Conservation (phyloP, 495 filamentous ascomycete genomes). For the Peziza echinospora region DNA sequence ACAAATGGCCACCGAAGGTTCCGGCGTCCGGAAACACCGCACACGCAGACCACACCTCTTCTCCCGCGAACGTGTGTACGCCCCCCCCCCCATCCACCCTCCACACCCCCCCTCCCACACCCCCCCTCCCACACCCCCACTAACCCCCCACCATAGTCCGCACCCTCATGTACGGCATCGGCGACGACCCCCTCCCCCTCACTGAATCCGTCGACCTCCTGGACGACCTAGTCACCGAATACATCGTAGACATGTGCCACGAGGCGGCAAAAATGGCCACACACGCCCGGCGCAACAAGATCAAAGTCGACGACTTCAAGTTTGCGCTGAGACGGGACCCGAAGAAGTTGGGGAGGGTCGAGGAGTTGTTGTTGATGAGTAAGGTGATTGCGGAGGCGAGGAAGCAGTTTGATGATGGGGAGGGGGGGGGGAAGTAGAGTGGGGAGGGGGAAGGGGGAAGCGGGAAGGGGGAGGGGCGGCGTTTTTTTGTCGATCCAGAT, state of each 20-base stretch:
- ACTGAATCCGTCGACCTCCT: conserved; percentile 65
- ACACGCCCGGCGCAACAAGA: conserved; percentile 69
- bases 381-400: conserved; percentile 18
- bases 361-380: conserved; percentile 42
- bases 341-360: conserved; percentile 66
- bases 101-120: neutral
- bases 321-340: conserved; percentile 74
- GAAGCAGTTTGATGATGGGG: conserved; percentile 20
- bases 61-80: conserved; percentile 45
- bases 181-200: conserved; percentile 49
- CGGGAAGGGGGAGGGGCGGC: too few species aligned
- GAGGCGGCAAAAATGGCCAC: conserved; percentile 61
- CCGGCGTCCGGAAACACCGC: conserved; percentile 13
- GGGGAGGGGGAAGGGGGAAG: neutral
- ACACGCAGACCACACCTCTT: conserved; percentile 65
- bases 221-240: conserved; percentile 87
- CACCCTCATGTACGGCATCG: conserved; percentile 67
- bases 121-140: neutral
- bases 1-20: conserved; percentile 15
- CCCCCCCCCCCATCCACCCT: neutral
- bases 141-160: conserved; percentile 33
- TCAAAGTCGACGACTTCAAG: conserved; percentile 95
- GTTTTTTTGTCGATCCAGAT: too few species aligned
- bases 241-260: conserved; percentile 39
- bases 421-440: neutral